Conservation (phyloP, 208 protist species). For the Acanthamoeba sp. region DNA sequence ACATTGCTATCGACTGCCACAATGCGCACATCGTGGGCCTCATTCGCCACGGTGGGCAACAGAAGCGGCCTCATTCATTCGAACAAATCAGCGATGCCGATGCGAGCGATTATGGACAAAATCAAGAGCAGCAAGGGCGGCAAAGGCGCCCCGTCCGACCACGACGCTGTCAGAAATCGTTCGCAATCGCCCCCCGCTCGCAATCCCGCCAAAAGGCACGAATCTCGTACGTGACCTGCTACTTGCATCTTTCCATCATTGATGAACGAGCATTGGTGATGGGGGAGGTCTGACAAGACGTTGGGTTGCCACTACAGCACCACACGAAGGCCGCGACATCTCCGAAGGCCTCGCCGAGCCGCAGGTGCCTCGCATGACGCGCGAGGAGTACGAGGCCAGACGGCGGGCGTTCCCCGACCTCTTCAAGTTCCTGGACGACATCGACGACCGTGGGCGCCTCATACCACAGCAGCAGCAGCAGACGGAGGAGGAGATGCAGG, state of each 20-base stretch:
- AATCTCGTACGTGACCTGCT: too few species aligned
- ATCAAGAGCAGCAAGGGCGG: not conserved
- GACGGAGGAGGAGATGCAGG: not conserved
- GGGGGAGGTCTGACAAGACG: too few species aligned
- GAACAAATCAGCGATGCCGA: not conserved
- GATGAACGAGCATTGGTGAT: too few species aligned
- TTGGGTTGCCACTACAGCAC: too few species aligned
- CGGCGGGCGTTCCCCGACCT: slow-evolving; percentile 8
- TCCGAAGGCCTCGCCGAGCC: too few species aligned
- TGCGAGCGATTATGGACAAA: slow-evolving; percentile 30
- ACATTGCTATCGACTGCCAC: too few species aligned
- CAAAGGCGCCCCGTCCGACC: not conserved
- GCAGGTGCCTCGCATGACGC: not conserved
- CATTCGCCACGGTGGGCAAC: not conserved
- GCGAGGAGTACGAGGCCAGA: not conserved
- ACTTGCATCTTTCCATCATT: not conserved
- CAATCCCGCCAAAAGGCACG: too few species aligned
- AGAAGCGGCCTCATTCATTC: not conserved
- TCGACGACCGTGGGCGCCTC: not conserved
- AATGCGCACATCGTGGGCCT: too few species aligned
- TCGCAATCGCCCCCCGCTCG: too few species aligned
- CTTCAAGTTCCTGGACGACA: slow-evolving; percentile 7
- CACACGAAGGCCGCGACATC: too few species aligned
- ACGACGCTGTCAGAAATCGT: too few species aligned
- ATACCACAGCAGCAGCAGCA: not conserved